Evolutionary conservation across 306 rosid species (phyloP), one percentile per base, ranked within the genome.

Genomic region (Castanea sativa): DNA sequence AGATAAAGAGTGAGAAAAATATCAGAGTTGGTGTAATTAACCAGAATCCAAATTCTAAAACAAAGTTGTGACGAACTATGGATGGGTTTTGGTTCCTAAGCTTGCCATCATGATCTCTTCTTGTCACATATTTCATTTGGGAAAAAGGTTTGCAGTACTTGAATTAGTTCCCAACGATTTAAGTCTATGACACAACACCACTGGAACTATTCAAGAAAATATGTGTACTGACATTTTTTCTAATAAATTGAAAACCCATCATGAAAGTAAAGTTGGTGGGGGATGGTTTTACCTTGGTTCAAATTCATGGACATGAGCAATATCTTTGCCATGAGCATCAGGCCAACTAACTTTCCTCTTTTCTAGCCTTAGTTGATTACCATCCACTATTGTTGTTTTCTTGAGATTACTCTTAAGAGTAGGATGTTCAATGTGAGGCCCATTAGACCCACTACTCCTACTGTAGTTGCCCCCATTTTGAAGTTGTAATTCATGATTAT

Each of bases 261-360:
- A 68, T 68, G 72, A 35, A 35, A 68, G 53, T 12, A 68, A 68
- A 68, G 53, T 35, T 8, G 25, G 49, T 33, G 49, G 49, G 49
- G 41, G 64, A 41, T 32, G 8, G 20, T 1, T 41, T 45, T 81
- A 81, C 88, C 88, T 81, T 32, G 80, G 80, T 73, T 81, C 88
- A 78, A 81, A 85, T 74, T 85, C 88, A 30, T 74, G 85, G 73
- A 85, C 73, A 43, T 85, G 88, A 61, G 88, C 88, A 78, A 85
- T 81, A 81, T 85, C 85, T 74, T 81, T 74, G 23, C 85, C 88
- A 85, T 78, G 81, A 45, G 85, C 83, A 78, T 85, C 88, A 35
- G 85, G 88, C 88, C 88, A 85, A 55, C 71, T 85, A 21, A 85
- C 85, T 78, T 81, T 85, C 81, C 85, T 85, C 76, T 53, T 85